Base-by-base conservation (phyloP, 495 filamentous ascomycete genomes). In the Penicillium verhagenii region DNA sequence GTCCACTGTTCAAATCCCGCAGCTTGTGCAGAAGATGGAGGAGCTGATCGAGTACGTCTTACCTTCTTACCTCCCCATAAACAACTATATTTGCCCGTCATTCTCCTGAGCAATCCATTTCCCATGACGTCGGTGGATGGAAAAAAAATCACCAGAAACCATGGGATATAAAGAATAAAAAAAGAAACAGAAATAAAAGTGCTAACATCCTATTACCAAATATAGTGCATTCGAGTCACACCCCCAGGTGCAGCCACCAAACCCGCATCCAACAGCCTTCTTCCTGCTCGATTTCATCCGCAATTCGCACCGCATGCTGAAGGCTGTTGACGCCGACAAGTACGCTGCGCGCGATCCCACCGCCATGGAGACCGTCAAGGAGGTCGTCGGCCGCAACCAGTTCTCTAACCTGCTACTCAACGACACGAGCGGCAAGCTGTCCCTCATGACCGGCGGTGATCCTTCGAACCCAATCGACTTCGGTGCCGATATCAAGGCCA, bases 211-310 rank as follows among this genome's bases (percentile, higher is more conserved):
- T n/a, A n/a, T n/a, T n/a, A 45, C 8, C 14, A n/a, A n/a, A 14
- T 26, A 61, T 45, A 70, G 64, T 8, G 56, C 66, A 23, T 67
- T 70, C 49, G 66, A 71, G 56, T 18, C 61, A 39, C 68, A 70
- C 60, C 71, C 71, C 10, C 46, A 61, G n/a, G 60, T 65, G 40
- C 57, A 65, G 35, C 61, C 66, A 4, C 67, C 67, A 3, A 57
- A 45, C 29, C 54, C 60, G 2, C 60, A 74, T 53, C 66, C 70
- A 16, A 72, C 68, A 6, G 35, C 65, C 40, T 72, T 67, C 63
- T 73, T 70, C 62, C 31, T 69, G 19, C 56, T 54, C 44, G 66
- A 70, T 57, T 73, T 72, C 52, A 47, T 70, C 59, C 60, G 58
- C 43, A 72, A 66, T 52, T 60, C 61, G n/a, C 54, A 67, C 61